These are phyloP conservation scores for Prunus dulcis DNA, from an alignment of 306 rosid genomes.

Conservation along the genomic window DNA sequence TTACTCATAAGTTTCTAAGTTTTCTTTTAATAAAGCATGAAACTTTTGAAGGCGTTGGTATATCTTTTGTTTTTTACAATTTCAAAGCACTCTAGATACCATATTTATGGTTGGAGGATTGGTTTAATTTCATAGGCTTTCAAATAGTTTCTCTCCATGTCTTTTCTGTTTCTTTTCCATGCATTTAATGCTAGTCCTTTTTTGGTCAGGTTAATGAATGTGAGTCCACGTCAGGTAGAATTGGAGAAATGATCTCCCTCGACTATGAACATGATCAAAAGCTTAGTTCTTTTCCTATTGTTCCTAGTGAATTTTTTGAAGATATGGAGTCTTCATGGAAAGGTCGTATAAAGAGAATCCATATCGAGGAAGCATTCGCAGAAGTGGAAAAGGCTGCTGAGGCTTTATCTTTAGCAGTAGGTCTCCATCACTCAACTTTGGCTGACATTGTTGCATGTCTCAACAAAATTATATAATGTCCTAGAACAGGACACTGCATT, in stretches of 20 bases:
- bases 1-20: neutral
- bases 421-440: slow-evolving; percentile 32
- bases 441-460: neutral
- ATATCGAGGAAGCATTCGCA: slow-evolving; percentile 57
- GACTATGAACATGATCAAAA: slow-evolving; percentile 70
- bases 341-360: slow-evolving; percentile 79
- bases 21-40: neutral
- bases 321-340: slow-evolving; percentile 92
- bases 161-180: neutral
- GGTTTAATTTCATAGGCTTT: neutral
- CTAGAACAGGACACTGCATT: neutral
- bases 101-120: neutral
- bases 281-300: slow-evolving; percentile 53
- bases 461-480: neutral
- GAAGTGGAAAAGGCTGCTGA: slow-evolving; percentile 74
- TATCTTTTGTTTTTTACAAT: neutral
- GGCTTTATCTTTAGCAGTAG: slow-evolving; percentile 73
- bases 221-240: slow-evolving; percentile 57
- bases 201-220: slow-evolving; percentile 67
- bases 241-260: slow-evolving; percentile 62
- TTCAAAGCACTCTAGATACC: neutral
- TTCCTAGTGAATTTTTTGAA: slow-evolving; percentile 82
- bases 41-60: neutral
- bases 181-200: slow-evolving; percentile 18
- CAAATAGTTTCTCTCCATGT: neutral